These are phyloP conservation scores for Backusella westeae DNA, from an alignment of 192 early-diverging fungal genomes.

Conservation along the genomic window DNA sequence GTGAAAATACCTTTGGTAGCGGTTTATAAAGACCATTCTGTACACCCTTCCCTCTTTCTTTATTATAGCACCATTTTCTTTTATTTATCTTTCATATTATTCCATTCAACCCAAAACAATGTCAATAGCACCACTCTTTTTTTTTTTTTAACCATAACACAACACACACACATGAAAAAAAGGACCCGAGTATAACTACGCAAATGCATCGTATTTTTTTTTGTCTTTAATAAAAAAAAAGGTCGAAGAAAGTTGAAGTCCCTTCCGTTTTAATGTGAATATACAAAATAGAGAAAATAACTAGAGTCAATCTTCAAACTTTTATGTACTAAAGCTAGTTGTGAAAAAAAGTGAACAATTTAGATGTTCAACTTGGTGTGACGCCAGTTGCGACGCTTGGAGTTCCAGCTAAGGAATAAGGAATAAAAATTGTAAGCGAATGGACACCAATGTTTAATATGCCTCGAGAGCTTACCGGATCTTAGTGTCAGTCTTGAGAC, in stretches of 20 bases:
- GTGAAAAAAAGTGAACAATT: slow-evolving; percentile 27
- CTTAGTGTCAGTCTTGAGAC: slow-evolving; percentile 91
- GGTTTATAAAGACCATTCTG: background rate
- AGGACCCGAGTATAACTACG: background rate
- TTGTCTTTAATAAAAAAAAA: background rate
- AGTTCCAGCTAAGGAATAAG: slow-evolving; percentile 78
- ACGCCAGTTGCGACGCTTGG: slow-evolving; percentile 99
- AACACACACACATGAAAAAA: background rate
- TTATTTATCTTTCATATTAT: too few relatives aligned
- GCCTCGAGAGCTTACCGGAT: slow-evolving; percentile 58
- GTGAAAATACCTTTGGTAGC: slow-evolving; percentile 83
- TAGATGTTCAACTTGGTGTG: slow-evolving; percentile 97
- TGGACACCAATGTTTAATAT: too few relatives aligned
- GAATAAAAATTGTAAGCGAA: background rate
- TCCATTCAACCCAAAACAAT: too few relatives aligned
- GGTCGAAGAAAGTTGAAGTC: background rate
- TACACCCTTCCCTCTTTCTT: too few relatives aligned
- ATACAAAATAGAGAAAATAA: background rate
- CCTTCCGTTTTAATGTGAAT: background rate
- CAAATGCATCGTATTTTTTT: too few relatives aligned
- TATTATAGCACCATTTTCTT: too few relatives aligned
- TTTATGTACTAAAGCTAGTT: background rate
- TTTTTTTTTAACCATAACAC: background rate
- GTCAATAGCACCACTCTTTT: background rate
- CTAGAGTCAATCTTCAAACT: background rate